phyloP scores from a whole-genome alignment of 768 basidiomycete species.

The Kwoniella europaea region DNA sequence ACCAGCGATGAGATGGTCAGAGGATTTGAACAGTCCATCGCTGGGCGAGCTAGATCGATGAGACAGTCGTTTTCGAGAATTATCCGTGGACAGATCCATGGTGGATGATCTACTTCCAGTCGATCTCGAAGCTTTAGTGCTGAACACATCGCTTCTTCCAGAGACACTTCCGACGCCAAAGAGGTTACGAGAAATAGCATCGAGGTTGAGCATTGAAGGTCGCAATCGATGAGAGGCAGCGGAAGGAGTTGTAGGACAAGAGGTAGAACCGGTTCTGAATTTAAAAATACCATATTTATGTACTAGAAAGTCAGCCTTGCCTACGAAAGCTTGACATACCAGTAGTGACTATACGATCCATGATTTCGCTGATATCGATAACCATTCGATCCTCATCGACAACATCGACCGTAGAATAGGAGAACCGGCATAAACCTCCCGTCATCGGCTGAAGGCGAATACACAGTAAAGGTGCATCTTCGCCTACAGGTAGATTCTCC shows the following conservation, averaged over 20 bases:
- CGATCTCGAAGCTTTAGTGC: slow-evolving; percentile 66
- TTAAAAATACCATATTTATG: slow-evolving; percentile 82
- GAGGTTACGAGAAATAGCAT: slow-evolving; percentile 85
- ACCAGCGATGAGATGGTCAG: slow-evolving; percentile 11
- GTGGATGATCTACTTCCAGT: slow-evolving; percentile 73
- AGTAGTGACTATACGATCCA: slow-evolving; percentile 76
- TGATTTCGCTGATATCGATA: slow-evolving; percentile 72
- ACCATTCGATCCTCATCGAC: slow-evolving; percentile 66
- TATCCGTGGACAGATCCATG: slow-evolving; percentile 18
- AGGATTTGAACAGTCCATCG: slow-evolving; percentile 1
- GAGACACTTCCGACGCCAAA: slow-evolving; percentile 66
- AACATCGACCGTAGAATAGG: slow-evolving; percentile 61
- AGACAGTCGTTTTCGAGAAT: slow-evolving; percentile 16
- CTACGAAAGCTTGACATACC: slow-evolving; percentile 64
- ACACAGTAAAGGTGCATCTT: slow-evolving; percentile 71
- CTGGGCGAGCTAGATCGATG: slow-evolving; percentile 20
- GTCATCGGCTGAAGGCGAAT: slow-evolving; percentile 82
- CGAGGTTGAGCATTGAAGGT: slow-evolving; percentile 85
- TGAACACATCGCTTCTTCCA: slow-evolving; percentile 73
- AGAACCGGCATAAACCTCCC: slow-evolving; percentile 73
- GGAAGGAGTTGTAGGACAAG: slow-evolving; percentile 84
- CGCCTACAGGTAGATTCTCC: slow-evolving; percentile 76
- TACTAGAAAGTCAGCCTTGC: slow-evolving; percentile 37
- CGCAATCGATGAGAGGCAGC: slow-evolving; percentile 68
- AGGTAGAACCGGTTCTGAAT: slow-evolving; percentile 76